Base-by-base conservation (phyloP, 257 asterid genomes). In the Nicotiana noctiflora region DNA sequence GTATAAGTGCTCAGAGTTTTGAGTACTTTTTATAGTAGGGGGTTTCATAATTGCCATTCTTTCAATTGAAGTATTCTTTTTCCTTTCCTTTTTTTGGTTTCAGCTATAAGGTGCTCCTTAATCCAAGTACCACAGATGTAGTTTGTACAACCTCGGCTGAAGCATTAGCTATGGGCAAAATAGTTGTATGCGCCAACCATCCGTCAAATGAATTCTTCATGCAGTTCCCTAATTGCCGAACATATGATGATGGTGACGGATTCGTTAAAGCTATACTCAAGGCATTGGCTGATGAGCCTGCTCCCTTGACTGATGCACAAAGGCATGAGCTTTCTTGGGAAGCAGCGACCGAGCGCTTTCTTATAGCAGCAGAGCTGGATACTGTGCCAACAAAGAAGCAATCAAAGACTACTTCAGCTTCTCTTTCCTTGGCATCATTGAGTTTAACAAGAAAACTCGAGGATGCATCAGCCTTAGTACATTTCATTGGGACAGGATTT, bases 101-200 rank as follows among this genome's bases (percentile, higher is more conserved):
- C 91, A 96, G 99, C 85, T 94, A 92, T 56, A 96, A 85, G 89
- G 98, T 96, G 85, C 93, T 94, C 87, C 25, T 96, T 85, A 96
- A 96, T 81, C 98, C 98, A 17, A 96, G 99, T 92, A 96, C 99
- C 53, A 96, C 98, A 0, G 99, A 96, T 63, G 99, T 96, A 52
- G 98, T 96, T 84, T 96, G 99, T 92, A 96, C 98, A 32, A 92
- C 98, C 27, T 90, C 98, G 53, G 98, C 99, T 40, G 98, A 94
- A 89, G 98, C 98, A 77, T 85, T 96, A 72, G 98, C 97, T 3
- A 94, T 94, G 99, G 99, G 99, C 72, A 96, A 96, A 88, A 94
- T 94, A 81, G 98, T 96, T 3, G 89, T 96, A 75, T 96, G 98
- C 3, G 98, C 98, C 80, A 90, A 96, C 82, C 98, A 96, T 86